Base-by-base conservation (phyloP, 2,329 filamentous ascomycete genomes). In the Verticillium dahliae region DNA sequence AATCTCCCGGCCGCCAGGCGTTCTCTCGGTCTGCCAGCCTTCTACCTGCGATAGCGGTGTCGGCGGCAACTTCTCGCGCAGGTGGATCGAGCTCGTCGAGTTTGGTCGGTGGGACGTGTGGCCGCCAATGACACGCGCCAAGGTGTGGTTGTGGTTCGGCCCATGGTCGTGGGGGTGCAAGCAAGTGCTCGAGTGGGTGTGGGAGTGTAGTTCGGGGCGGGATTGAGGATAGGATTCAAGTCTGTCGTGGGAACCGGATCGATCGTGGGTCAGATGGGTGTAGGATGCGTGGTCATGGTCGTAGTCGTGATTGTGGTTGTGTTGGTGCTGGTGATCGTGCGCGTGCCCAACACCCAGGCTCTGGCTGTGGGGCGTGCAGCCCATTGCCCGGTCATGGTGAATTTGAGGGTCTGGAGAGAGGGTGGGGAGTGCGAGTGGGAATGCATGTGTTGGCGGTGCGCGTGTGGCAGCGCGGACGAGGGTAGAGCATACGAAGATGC, bases 401-500 rank as follows among this genome's bases (percentile, higher is more conserved):
- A 70, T 55, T 73, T 71, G 58, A 74, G 73, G 54, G 76, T 74
- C 58, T 77, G 76, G 58, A 81, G 75, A 11, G 74, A 73, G 9
- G 74, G 69, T 15, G 75, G 72, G 27, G 76, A 73, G 60, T 74
- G 73, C 14, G 74, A 69, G 59, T 77, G 77, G 6, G 75, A 71
- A 66, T 80, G 75, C 56, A 75, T 70, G 62, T 76, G 71, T 57
- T 76, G 76, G 60, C 78, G 74, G 66, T 82, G 77, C 62, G 76
- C 77, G 65, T 80, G 80, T 59, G 80, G 78, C 56, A 83, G 71
- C 45, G 80, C 75, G 39, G 81, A 76, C 39, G 80, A 77, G n/a
- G 83, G 83, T 60, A 85, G 71, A 59, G 78, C 75, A 69, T 83
- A 85, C 27, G 83, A 80, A 41, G 82, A 80, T 63, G 80, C 77